Conservation (phyloP, 176 grass and related monocot genomes). For the Aegilops speltoides region DNA sequence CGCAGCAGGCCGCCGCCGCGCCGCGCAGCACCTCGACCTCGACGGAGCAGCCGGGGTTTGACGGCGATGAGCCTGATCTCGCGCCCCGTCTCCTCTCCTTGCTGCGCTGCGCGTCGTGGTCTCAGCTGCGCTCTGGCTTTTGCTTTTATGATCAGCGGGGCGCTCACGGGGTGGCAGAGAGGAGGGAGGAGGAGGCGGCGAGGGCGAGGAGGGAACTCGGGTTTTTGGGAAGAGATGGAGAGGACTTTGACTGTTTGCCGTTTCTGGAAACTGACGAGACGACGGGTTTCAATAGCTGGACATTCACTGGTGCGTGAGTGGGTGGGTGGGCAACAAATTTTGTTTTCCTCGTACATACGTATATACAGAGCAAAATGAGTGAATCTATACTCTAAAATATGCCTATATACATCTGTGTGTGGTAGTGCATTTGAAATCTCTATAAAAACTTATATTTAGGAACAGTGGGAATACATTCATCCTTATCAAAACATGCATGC, state of each 20-base stretch:
- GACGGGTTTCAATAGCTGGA: background rate
- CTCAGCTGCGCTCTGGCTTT: background rate
- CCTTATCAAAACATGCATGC: too few relatives aligned
- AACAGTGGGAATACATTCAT: too few relatives aligned
- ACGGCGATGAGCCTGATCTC: background rate
- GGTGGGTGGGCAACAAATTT: background rate
- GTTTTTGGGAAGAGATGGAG: background rate
- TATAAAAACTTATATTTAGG: too few relatives aligned
- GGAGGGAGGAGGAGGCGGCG: background rate
- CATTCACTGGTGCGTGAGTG: background rate
- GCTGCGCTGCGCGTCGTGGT: background rate
- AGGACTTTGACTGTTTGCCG: background rate
- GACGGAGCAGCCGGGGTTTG: background rate
- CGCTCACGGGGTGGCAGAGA: background rate
- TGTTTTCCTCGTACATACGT: background rate
- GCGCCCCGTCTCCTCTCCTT: background rate
- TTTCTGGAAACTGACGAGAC: background rate
- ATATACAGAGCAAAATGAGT: too few relatives aligned
- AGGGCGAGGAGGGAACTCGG: background rate
- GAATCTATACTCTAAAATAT: too few relatives aligned
- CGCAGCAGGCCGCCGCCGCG: background rate
- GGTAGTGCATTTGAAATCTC: too few relatives aligned
- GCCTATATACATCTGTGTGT: too few relatives aligned
- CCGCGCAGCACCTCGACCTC: background rate
- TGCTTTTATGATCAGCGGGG: background rate